Conservation (phyloP, 345 rosid species). For the Rhodomyrtus tomentosa region DNA sequence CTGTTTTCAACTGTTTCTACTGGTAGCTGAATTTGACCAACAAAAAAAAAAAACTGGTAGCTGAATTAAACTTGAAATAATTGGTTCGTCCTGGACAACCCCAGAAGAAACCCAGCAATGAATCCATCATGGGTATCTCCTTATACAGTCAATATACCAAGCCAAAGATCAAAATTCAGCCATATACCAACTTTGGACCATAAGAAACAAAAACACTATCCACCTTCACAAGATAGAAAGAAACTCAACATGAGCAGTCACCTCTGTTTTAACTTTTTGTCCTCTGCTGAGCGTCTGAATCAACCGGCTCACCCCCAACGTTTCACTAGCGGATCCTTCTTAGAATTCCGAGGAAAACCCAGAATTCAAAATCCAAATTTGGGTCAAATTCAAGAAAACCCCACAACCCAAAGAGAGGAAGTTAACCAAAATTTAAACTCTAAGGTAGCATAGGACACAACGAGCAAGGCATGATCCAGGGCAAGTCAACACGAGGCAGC, state of each 20-base stretch:
- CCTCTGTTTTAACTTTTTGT: background rate
- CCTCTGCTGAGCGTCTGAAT: background rate
- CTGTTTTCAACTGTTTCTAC: background rate
- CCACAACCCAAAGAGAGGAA: background rate
- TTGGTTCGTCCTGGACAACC: background rate
- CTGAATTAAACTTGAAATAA: background rate
- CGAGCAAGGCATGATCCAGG: background rate
- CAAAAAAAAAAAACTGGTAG: no score
- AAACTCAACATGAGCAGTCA: background rate
- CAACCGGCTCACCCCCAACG: background rate
- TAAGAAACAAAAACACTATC: background rate
- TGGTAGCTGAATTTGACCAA: no score
- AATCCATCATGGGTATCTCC: background rate
- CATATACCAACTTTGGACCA: background rate
- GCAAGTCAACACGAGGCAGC: constrained; percentile 8
- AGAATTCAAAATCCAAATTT: background rate
- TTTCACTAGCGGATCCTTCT: no score
- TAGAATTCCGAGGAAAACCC: background rate
- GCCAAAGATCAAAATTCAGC: background rate
- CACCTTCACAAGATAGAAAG: background rate
- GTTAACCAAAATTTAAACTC: background rate
- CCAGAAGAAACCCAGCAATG: background rate
- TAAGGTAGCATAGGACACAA: background rate
- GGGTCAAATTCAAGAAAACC: background rate
- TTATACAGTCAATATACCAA: background rate